phyloP scores from a whole-genome alignment of 768 basidiomycete species.

The Suillus cothurnatus region DNA sequence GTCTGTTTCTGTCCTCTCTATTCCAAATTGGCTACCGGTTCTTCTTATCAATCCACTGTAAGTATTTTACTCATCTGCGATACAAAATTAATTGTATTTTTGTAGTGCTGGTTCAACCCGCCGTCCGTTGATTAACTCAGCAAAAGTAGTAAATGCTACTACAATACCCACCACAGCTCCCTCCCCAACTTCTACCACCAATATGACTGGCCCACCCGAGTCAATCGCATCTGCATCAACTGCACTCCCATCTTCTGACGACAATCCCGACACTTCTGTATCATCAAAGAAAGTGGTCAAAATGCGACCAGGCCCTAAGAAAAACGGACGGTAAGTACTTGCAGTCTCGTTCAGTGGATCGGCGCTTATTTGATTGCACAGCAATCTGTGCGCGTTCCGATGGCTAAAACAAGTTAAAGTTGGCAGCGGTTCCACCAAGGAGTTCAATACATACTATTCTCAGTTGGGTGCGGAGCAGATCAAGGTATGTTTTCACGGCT shows the following conservation, averaged over 20 bases:
- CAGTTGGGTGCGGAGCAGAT: neutral
- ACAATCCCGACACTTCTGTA: neutral
- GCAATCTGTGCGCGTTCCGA: neutral
- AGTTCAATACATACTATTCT: neutral
- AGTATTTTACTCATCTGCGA: too few species aligned
- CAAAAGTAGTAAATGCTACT: too few species aligned
- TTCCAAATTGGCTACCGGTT: too few species aligned
- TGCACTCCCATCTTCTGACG: neutral
- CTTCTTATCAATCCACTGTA: too few species aligned
- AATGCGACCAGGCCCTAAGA: neutral
- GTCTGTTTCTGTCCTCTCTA: too few species aligned
- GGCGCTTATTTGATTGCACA: neutral
- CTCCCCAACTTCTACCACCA: too few species aligned
- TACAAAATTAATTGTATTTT: too few species aligned
- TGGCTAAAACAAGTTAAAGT: constrained; percentile 12
- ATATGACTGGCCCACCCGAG: too few species aligned
- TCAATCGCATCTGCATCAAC: neutral
- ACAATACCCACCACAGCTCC: too few species aligned
- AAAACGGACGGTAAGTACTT: neutral
- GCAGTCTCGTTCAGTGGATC: neutral
- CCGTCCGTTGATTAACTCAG: too few species aligned
- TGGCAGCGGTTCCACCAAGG: constrained; percentile 5
- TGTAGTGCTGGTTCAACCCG: too few species aligned
- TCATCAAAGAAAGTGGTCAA: neutral
- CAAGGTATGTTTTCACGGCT: neutral